Base-by-base conservation (phyloP, 768 basidiomycete genomes). In the Calocybe cyanea region DNA sequence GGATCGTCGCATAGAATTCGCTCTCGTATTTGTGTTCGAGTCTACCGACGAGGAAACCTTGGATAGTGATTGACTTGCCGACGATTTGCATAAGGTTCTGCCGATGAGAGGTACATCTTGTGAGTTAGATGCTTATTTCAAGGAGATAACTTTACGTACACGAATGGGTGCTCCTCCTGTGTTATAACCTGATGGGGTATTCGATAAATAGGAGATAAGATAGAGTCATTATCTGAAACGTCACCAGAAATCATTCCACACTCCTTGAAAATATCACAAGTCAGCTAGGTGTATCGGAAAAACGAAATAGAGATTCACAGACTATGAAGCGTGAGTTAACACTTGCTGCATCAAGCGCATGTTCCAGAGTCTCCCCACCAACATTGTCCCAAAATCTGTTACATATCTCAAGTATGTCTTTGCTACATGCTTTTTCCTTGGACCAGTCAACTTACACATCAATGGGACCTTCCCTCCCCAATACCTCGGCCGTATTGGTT, bases 351-450 rank as follows among this genome's bases (percentile, higher is more conserved):
- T 68, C 63, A 3, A 85, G 57, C 1, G 78, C 82, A 13, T 71
- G 68, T 7, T 85, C 82, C 4, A 85, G 65, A 0, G 68, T 74
- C 42, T 78, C 72, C 1, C 82, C 81, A 8, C 80, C 81, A 9
- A 83, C 81, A 34, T 77, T 73, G 49, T 81, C 78, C 74, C 75
- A 78, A 52, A 68, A 79, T 23, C 73, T 75, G 38, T 18, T 52
- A 6, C 19, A 10, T 10, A 19, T 5, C 14, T 4, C 5, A 30
- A 4, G 5, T 7, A 17, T 32, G 24, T 28, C 15, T 10, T n/a
- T 10, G 3, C 7, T 8, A 4, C 7, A 15, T 15, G 35, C n/a
- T n/a, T n/a, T n/a, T n/a, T n/a, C n/a, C n/a, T n/a, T n/a, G 31
- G 31, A n/a, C 8, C 9, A 32, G n/a, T 8, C 31, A 35, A 54